phyloP scores from a whole-genome alignment of 768 basidiomycete genomes.

The Macrolepiota dolichaula region DNA sequence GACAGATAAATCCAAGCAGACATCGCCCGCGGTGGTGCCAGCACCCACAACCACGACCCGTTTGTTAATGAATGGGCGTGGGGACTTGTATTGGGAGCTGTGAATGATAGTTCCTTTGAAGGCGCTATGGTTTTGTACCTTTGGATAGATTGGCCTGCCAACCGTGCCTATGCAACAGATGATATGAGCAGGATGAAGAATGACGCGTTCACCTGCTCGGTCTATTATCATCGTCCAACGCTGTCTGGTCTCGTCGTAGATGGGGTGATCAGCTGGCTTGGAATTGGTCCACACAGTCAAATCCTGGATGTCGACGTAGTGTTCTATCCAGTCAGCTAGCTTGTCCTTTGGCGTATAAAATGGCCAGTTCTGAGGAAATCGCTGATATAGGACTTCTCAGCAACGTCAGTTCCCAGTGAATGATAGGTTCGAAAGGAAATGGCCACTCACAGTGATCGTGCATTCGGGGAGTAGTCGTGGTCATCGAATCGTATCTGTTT shows the following conservation, averaged over 20 bases:
- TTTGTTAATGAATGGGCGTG: not conserved
- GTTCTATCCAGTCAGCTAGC: conserved; percentile 65
- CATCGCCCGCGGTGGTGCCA: not conserved
- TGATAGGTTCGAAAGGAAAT: not conserved
- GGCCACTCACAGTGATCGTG: conserved; percentile 5
- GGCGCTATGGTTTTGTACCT: not conserved
- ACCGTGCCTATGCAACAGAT: not conserved
- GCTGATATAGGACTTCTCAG: conserved; percentile 12
- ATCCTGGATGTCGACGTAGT: conserved; percentile 56
- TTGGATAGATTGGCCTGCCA: not conserved
- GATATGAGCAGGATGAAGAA: not conserved
- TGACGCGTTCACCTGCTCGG: not conserved
- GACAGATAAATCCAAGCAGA: not conserved
- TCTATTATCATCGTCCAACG: not conserved
- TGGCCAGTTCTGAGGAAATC: conserved; percentile 58
- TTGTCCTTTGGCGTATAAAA: conserved; percentile 51
- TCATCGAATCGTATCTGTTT: conserved; percentile 8
- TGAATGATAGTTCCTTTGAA: not conserved
- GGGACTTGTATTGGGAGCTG: not conserved
- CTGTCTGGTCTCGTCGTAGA: not conserved
- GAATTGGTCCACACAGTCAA: conserved; percentile 56
- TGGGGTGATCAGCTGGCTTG: not conserved
- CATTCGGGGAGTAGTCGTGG: conserved; percentile 3
- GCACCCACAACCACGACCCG: not conserved
- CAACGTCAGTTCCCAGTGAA: not conserved